Percentiles rank a stretch among this genome's conserved stretches.
These are phyloP conservation scores for Moringa oleifera DNA, from an alignment of 345 rosid genomes.

Conservation along the genomic window DNA sequence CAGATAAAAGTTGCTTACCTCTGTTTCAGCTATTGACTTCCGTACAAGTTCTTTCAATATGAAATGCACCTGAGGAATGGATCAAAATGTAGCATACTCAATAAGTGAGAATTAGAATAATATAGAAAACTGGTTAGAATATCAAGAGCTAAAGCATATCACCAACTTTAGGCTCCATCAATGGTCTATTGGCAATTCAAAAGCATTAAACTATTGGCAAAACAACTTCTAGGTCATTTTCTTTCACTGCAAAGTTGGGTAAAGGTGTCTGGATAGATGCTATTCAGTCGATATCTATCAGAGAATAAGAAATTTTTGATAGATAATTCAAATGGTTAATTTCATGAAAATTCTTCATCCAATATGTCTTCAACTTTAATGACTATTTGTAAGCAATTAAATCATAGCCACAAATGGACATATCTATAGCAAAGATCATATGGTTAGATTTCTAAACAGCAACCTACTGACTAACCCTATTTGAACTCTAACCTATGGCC, in stretches of 20 bases:
- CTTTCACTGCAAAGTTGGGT: not conserved
- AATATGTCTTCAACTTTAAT: not conserved
- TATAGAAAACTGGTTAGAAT: not conserved
- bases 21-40: slow-evolving; percentile 85
- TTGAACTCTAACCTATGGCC: too few relatives aligned
- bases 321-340: too few relatives aligned
- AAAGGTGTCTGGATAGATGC: not conserved
- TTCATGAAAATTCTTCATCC: too few relatives aligned
- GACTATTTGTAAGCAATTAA: not conserved
- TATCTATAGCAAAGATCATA: too few relatives aligned
- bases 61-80: slow-evolving; percentile 68
- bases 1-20: slow-evolving; percentile 44
- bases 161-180: not conserved
- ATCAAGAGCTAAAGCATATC: not conserved
- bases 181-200: not conserved
- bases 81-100: not conserved
- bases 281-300: too few relatives aligned
- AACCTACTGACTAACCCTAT: too few relatives aligned
- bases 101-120: not conserved
- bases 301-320: too few relatives aligned
- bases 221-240: not conserved
- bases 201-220: not conserved
- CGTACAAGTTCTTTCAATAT: slow-evolving; percentile 96
- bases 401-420: not conserved
- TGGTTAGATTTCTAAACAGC: too few relatives aligned